Conservation (phyloP, 2,329 filamentous ascomycete genomes). For the Ophiostoma piceae region DNA sequence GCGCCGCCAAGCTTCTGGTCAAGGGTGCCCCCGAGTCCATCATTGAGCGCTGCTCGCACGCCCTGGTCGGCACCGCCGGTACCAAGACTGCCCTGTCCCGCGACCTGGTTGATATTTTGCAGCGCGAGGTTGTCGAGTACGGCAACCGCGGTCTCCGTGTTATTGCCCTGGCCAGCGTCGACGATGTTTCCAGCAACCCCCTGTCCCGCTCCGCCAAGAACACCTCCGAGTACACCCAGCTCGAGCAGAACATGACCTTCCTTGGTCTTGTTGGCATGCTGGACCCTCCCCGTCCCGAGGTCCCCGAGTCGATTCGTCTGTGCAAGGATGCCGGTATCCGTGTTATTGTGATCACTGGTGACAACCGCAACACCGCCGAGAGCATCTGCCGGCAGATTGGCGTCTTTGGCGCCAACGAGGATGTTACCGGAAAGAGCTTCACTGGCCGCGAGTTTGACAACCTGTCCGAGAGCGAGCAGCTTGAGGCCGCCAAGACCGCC, state of each 20-base stretch:
- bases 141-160: slow-evolving; percentile 90
- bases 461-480: slow-evolving; percentile 70
- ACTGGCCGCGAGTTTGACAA: slow-evolving; percentile 93
- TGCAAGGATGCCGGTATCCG: slow-evolving; percentile 92
- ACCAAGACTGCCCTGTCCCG: slow-evolving; percentile 68
- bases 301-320: slow-evolving; percentile 75
- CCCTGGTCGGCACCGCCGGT: slow-evolving; percentile 70
- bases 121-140: slow-evolving; percentile 79
- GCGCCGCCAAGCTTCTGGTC: slow-evolving; percentile 73
- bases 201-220: slow-evolving; percentile 71
- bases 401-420: slow-evolving; percentile 68
- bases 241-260: slow-evolving; percentile 92
- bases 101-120: slow-evolving; percentile 63
- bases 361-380: slow-evolving; percentile 96
- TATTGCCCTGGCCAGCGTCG: slow-evolving; percentile 82
- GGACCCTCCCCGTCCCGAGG: slow-evolving; percentile 91
- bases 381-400: slow-evolving; percentile 97
- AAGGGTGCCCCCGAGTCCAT: slow-evolving; percentile 96
- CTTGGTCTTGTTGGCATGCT: slow-evolving; percentile 94
- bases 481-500: slow-evolving; percentile 76
- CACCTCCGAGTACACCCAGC: slow-evolving; percentile 72
- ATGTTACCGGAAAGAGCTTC: slow-evolving; percentile 85
- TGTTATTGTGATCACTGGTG: slow-evolving; percentile 95
- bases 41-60: slow-evolving; percentile 83
- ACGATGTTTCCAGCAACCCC: slow-evolving; percentile 66